Evolutionary conservation across 805 yeast genomes (phyloP).

Genomic region (Clavispora phyllophila): DNA sequence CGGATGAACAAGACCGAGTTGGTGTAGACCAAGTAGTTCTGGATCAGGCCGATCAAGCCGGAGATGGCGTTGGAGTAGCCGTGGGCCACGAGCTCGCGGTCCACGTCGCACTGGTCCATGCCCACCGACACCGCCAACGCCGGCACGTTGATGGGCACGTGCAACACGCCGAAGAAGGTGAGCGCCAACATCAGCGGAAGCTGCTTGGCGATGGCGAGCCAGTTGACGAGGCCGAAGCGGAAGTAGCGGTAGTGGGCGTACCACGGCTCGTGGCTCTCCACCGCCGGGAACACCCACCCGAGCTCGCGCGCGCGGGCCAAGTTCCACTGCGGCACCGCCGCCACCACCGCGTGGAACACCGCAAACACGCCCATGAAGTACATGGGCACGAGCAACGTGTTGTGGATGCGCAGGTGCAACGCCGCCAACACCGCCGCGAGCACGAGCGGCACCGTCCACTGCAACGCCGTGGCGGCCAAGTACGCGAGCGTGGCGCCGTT

Average conservation of each 20-base stretch:
- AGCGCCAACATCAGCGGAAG: conserved; percentile 93
- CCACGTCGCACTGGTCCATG: conserved; percentile 83
- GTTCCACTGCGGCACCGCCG: conserved; percentile 60
- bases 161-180: conserved; percentile 91
- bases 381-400: conserved; percentile 74
- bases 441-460: conserved; percentile 65
- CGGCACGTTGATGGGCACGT: conserved; percentile 97
- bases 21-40: conserved; percentile 91
- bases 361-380: conserved; percentile 71
- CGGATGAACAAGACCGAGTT: conserved; percentile 86
- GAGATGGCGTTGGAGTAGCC: conserved; percentile 85
- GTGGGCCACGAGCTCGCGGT: conserved; percentile 90
- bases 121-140: conserved; percentile 90
- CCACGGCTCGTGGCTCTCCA: conserved; percentile 76
- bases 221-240: conserved; percentile 65
- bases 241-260: conserved; percentile 75
- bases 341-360: conserved; percentile 63
- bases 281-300: conserved; percentile 84
- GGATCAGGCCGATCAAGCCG: conserved; percentile 83
- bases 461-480: conserved; percentile 41
- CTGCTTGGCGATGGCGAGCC: conserved; percentile 62
- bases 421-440: conserved; percentile 58
- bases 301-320: conserved; percentile 55
- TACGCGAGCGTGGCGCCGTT: conserved; percentile 49
- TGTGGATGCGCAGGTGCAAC: conserved; percentile 49